Evolutionary conservation across 257 asterid genomes (phyloP).

Genomic region (Scutellaria baicalensis): DNA sequence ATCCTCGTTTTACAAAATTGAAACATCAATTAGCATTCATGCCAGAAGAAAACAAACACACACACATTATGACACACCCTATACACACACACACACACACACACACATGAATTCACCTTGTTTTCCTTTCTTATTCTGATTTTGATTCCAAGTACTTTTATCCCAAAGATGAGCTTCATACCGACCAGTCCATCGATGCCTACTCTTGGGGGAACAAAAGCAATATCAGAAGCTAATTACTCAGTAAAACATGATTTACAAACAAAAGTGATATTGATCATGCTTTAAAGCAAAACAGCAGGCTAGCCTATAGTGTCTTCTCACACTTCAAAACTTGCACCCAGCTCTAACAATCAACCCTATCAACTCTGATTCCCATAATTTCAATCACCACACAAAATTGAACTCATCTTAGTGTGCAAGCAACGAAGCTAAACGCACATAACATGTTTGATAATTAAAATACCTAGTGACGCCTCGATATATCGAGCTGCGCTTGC

Average conservation of each 20-base stretch:
- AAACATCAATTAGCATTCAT: constrained; percentile 8
- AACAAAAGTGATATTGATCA: background rate
- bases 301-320: background rate
- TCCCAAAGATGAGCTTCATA: constrained; percentile 99
- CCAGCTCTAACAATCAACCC: background rate
- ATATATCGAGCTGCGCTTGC: constrained; percentile 95
- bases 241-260: background rate
- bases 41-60: background rate
- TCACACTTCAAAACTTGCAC: constrained; percentile 4
- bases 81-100: background rate
- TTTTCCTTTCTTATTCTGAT: constrained; percentile 95
- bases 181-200: constrained; percentile 99
- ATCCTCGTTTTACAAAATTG: constrained; percentile 10
- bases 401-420: background rate
- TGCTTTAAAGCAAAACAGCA: background rate
- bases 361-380: background rate
- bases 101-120: constrained; percentile 53
- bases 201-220: constrained; percentile 26
- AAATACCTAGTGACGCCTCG: constrained; percentile 94
- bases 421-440: constrained; percentile 11
- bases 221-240: constrained; percentile 12
- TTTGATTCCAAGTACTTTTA: constrained; percentile 98
- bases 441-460: constrained; percentile 17
- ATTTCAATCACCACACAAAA: background rate
- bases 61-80: background rate